Base-by-base conservation (phyloP, 441 rosid species). In the Euphorbia celastroides region DNA sequence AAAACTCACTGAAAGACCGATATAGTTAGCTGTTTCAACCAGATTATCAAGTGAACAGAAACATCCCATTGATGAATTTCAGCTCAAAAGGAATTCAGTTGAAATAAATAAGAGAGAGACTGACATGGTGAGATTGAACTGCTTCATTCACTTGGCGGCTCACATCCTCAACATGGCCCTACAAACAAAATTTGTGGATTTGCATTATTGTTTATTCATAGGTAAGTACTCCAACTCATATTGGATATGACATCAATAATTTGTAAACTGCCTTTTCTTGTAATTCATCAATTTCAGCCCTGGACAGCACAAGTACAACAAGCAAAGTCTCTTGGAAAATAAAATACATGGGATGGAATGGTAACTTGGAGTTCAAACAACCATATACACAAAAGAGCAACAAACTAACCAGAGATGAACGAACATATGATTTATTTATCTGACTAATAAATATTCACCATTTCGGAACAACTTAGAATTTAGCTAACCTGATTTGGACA, bases 111-210 rank as follows among this genome's bases (percentile, higher is more conserved):
- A 28, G 64, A 72, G 66, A 75, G 70, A 76, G 34, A 80, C 86
- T 72, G 54, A 89, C 94, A 77, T 89, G 88, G 57, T 93, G 88
- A 55, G 92, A 67, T 75, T 85, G 88, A 22, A 88, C 86, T 26
- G 94, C 96, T 88, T 94, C 97, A 62, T 92, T 85, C 67, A 87
- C 96, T 81, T 92, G 97, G 70, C 88, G 86, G 74, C 86, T 87
- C 72, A 92, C 97, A 58, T 92, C 96, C 78, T 88, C 92, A 67
- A 86, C 94, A 70, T 86, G 90, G 34, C 98, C 99, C 93, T 94
- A 64, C 80, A 75, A 68, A 62, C 34, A 80, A 54, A 59, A 70
- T 51, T 68, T 57, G 58, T 20, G 62, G 30, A 66, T 28, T 34
- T 36, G 60, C 13, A 62, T 61, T 58, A 20, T 50, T 3, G 38